A percentile compares a stretch with the other conserved stretches of the same genome.
Evolutionary conservation across 2,329 filamentous ascomycete genomes (phyloP).

Genomic region (Calonectria pauciramosa): DNA sequence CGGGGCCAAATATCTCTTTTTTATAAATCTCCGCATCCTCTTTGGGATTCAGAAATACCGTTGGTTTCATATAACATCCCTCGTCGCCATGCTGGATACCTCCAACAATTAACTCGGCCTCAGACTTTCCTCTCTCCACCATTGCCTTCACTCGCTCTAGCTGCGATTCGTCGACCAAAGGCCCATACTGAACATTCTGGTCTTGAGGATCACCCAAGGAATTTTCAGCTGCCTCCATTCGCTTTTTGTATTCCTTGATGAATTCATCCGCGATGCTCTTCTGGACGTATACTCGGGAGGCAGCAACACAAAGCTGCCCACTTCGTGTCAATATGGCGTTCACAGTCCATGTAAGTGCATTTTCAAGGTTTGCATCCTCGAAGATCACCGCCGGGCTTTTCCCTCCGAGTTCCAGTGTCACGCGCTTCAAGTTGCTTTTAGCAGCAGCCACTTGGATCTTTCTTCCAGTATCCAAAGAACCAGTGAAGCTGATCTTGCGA

Average conservation of each 20-base stretch:
- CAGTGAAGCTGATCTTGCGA: slow-evolving; percentile 74
- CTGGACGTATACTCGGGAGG: slow-evolving; percentile 26
- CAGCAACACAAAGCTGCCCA: slow-evolving; percentile 28
- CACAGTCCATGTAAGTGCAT: slow-evolving; percentile 29
- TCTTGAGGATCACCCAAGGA: slow-evolving; percentile 28
- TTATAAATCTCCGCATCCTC: slow-evolving; percentile 22
- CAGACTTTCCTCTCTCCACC: slow-evolving; percentile 17
- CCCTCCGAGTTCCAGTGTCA: slow-evolving; percentile 72
- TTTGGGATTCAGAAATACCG: slow-evolving; percentile 25
- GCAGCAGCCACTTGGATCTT: slow-evolving; percentile 69
- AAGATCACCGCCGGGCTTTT: slow-evolving; percentile 71
- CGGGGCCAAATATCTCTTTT: slow-evolving; percentile 27
- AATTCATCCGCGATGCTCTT: slow-evolving; percentile 19
- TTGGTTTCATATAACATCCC: slow-evolving; percentile 27
- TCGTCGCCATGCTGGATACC: slow-evolving; percentile 20
- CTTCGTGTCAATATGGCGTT: slow-evolving; percentile 26
- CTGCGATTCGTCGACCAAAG: slow-evolving; percentile 24
- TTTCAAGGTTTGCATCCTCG: slow-evolving; percentile 64
- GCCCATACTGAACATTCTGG: slow-evolving; percentile 11
- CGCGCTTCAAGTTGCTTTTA: slow-evolving; percentile 67
- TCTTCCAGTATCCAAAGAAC: slow-evolving; percentile 70
- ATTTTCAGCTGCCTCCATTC: slow-evolving; percentile 19
- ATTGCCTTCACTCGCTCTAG: slow-evolving; percentile 21
- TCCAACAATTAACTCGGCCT: slow-evolving; percentile 27
- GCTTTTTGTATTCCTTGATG: slow-evolving; percentile 25